These are phyloP conservation scores for Globisporangium middletonii DNA, from an alignment of 352 stramenopile genomes.

Conservation along the genomic window DNA sequence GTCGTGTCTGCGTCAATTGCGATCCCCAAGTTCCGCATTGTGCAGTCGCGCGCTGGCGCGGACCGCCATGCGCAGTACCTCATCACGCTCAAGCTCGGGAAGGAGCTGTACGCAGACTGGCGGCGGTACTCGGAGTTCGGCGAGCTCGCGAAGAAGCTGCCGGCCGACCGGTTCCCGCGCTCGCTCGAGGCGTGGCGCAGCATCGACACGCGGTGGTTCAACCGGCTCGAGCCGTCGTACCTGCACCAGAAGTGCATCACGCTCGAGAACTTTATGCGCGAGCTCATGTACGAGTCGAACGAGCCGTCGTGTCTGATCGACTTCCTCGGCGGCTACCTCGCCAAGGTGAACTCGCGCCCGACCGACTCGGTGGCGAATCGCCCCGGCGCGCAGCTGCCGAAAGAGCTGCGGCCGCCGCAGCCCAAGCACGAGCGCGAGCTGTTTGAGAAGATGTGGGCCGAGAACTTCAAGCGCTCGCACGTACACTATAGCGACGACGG, in stretches of 20 bases:
- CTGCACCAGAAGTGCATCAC: conserved; percentile 86
- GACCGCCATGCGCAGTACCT: conserved; percentile 86
- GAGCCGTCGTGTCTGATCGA: conserved; percentile 68
- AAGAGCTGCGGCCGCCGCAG: conserved; percentile 89
- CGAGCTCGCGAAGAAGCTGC: conserved; percentile 78
- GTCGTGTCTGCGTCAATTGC: conserved; percentile 75
- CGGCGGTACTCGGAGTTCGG: conserved; percentile 85
- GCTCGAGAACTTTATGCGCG: conserved; percentile 83
- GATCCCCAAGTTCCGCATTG: conserved; percentile 87
- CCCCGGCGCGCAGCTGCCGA: conserved; percentile 70
- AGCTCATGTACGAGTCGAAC: conserved; percentile 87
- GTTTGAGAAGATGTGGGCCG: conserved; percentile 96
- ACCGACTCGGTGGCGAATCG: conserved; percentile 55
- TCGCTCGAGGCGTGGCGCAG: conserved; percentile 62
- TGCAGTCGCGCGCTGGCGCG: conserved; percentile 70
- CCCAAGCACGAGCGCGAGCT: conserved; percentile 91
- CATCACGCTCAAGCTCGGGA: conserved; percentile 83
- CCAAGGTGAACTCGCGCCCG: conserved; percentile 74
- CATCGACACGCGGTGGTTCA: conserved; percentile 87
- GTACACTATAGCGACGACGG: conserved; percentile 48
- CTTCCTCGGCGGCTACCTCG: conserved; percentile 73
- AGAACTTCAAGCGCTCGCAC: conserved; percentile 94
- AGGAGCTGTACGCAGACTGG: conserved; percentile 84
- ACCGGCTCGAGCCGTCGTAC: conserved; percentile 81
- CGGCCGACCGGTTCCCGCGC: conserved; percentile 42